phyloP scores from a whole-genome alignment of 805 yeast genomes.

The Yarrowia hollandica region DNA sequence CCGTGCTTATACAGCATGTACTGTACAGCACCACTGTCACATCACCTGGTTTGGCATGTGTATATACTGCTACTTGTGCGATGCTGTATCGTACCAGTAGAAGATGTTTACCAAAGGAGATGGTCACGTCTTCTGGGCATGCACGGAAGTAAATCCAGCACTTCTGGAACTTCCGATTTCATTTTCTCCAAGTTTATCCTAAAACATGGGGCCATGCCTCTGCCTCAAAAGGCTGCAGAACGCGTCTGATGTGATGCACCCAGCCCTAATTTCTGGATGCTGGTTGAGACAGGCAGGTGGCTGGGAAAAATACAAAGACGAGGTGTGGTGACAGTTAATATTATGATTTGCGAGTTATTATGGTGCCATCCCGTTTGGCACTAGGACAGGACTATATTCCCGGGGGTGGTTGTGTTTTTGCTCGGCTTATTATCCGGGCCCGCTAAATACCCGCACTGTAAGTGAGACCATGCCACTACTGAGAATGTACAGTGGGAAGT shows the following conservation, averaged over 20 bases:
- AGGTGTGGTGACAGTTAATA: neutral
- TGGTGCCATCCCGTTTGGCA: neutral
- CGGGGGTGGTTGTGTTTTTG: neutral
- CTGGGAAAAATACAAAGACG: neutral
- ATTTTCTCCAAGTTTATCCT: neutral
- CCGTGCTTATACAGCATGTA: neutral
- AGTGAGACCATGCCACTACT: neutral
- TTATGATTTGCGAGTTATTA: neutral
- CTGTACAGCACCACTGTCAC: too few relatives aligned
- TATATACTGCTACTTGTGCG: too few relatives aligned
- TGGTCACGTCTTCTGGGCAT: too few relatives aligned
- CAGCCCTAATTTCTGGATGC: neutral
- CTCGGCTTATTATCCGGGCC: too few relatives aligned
- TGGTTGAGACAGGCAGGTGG: conserved; percentile 1
- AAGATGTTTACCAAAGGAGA: too few relatives aligned
- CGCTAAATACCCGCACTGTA: neutral
- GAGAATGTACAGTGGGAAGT: neutral
- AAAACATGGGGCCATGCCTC: neutral
- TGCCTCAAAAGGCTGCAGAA: conserved; percentile 7
- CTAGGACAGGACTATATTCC: neutral
- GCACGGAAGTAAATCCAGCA: neutral
- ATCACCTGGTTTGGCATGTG: neutral
- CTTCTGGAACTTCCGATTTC: neutral
- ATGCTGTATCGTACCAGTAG: too few relatives aligned
- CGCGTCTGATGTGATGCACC: conserved; percentile 14